Evolutionary conservation across 2,329 filamentous ascomycete species (phyloP).

Genomic region (Calonectria leucothoes): DNA sequence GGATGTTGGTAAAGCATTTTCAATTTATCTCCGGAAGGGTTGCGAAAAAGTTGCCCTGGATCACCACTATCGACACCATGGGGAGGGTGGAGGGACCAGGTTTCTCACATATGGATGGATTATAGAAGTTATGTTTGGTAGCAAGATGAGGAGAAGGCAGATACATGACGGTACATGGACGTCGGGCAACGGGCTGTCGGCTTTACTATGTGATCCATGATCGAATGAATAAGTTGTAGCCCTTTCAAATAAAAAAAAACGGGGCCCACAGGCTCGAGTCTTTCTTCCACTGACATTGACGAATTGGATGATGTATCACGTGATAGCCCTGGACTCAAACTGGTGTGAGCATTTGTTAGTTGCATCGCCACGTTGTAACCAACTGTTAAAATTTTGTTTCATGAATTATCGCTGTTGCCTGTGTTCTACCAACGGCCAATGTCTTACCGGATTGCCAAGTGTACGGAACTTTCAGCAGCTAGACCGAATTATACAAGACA

Average conservation of each 20-base stretch:
- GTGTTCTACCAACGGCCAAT: not conserved
- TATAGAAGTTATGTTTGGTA: conserved; percentile 22
- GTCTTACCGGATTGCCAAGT: not conserved
- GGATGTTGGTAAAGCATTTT: conserved; percentile 23
- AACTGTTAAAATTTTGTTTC: not conserved
- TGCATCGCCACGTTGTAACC: not conserved
- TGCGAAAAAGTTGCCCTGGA: conserved; percentile 19
- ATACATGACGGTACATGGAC: not conserved
- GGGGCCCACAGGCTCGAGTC: not conserved
- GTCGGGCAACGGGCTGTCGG: not conserved
- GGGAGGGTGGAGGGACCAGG: conserved; percentile 11
- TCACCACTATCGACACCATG: conserved; percentile 6
- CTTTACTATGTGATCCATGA: not conserved
- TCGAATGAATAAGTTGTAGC: not conserved
- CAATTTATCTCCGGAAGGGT: conserved; percentile 19
- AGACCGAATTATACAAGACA: not conserved
- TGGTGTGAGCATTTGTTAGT: not conserved
- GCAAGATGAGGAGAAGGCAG: conserved; percentile 6
- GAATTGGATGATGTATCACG: not conserved
- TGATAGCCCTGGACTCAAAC: not conserved
- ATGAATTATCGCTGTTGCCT: not conserved
- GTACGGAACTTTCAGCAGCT: not conserved
- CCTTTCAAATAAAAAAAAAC: not conserved
- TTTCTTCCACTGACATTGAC: not conserved
- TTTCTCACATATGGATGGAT: conserved; percentile 20